Conservation (phyloP, 108 stramenopile species). For the Fistulifera pelliculosa region DNA sequence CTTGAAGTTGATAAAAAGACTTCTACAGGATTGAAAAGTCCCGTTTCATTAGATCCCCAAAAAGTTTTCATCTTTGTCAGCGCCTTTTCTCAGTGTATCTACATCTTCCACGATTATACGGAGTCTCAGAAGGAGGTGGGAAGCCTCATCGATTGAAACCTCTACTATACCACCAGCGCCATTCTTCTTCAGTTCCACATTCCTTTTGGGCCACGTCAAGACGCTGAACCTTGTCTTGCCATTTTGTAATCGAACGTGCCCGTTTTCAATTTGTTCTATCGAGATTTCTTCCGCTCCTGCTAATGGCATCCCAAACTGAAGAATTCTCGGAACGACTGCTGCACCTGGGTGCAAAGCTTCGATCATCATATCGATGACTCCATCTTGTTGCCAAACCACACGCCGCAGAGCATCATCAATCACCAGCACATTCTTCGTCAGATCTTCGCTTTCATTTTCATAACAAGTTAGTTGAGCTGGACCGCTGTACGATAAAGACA, state of each 20-base stretch:
- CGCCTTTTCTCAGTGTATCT: constrained; percentile 38
- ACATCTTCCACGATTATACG: constrained; percentile 50
- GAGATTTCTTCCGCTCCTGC: neutral
- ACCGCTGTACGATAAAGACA: neutral
- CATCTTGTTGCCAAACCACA: constrained; percentile 26
- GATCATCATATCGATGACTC: constrained; percentile 27
- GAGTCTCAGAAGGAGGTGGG: constrained; percentile 17
- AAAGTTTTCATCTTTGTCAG: constrained; percentile 16
- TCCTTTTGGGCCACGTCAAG: neutral
- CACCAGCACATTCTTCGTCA: constrained; percentile 2
- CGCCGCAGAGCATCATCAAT: constrained; percentile 12
- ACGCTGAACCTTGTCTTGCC: constrained; percentile 3
- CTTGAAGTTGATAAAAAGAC: neutral
- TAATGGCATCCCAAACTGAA: neutral
- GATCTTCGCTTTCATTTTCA: neutral
- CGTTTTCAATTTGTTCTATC: neutral
- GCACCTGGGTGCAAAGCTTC: constrained; percentile 1
- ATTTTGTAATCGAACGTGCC: constrained; percentile 8
- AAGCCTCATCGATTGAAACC: neutral
- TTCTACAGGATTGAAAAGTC: constrained; percentile 35
- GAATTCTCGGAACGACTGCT: neutral
- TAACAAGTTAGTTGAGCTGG: neutral
- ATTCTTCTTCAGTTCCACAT: neutral
- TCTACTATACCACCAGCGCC: constrained; percentile 2
- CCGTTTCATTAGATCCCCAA: constrained; percentile 38